These are phyloP conservation scores for Acacia pycnantha DNA, from an alignment of 331 rosid genomes.

Conservation along the genomic window DNA sequence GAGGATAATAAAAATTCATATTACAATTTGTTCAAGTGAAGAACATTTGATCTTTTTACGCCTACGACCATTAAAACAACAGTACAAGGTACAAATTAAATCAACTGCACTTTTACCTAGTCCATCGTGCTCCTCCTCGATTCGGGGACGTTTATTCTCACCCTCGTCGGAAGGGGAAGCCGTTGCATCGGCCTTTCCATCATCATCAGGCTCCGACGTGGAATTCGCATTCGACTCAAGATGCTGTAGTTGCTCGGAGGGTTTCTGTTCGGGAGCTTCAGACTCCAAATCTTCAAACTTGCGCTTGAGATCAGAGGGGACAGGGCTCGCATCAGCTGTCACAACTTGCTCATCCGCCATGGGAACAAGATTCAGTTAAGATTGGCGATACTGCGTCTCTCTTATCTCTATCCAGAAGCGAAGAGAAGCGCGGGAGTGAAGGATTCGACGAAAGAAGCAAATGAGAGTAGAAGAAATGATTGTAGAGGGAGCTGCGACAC, in stretches of 20 bases:
- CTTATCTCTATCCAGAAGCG: neutral
- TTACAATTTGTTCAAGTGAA: neutral
- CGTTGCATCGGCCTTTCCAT: conserved; percentile 13
- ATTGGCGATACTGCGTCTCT: neutral
- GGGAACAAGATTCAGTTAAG: neutral
- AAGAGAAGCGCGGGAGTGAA: conserved; percentile 22
- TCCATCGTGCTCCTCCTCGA: conserved; percentile 50
- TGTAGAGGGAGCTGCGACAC: neutral
- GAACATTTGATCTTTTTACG: neutral
- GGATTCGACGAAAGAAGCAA: neutral
- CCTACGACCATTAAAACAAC: neutral
- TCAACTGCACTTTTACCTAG: conserved; percentile 39
- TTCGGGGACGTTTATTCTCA: conserved; percentile 73
- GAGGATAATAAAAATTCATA: neutral
- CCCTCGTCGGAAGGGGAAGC: conserved; percentile 37
- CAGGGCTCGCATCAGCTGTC: conserved; percentile 46
- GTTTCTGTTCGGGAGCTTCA: conserved; percentile 31
- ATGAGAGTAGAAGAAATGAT: neutral
- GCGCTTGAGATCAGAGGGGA: conserved; percentile 73
- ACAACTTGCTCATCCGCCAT: conserved; percentile 86
- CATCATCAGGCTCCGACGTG: conserved; percentile 31
- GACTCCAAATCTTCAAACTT: conserved; percentile 80
- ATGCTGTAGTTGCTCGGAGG: conserved; percentile 35
- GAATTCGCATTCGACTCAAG: conserved; percentile 38
- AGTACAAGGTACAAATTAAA: neutral